Evolutionary conservation across 2,329 filamentous ascomycete genomes (phyloP), one percentile per base, ranked within the genome.

Genomic region (Aspergillus flavus): DNA sequence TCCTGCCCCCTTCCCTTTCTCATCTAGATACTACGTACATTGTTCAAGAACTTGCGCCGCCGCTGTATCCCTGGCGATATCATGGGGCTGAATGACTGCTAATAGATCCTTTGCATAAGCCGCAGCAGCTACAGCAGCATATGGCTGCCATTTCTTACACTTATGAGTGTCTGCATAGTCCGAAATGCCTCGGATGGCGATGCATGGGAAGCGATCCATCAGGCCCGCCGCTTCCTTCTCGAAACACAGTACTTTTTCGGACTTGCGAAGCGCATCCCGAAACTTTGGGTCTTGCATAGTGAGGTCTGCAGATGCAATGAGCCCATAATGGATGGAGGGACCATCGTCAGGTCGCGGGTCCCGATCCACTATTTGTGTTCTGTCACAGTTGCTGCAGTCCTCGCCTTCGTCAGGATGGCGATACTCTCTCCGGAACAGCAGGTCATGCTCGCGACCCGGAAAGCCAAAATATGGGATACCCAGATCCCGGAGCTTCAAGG

Each of bases 141-240:
- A 46, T 16, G 48, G 23, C 11, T 60, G 58, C 58, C 58, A 60
- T 6, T 41, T 14, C 19, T 54, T 32, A 21, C 43, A 54, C 12
- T 60, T 60, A 26, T 60, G 58, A 4, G 58, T 54, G 36, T 54
- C 58, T 0, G 48, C 34, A 60, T 60, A 60, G 43, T 60, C 58
- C 7, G 21, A 41, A 16, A 60, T 55, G 10, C 58, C 58, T 1
- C 58, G n/a, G 14, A 60, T 55, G 9, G 43, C 52, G 6, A 60
- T 10, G n/a, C 16, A 30, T 2, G 50, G 36, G 32, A 60, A 55
- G 12, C 23, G n/a, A 19, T 60, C 36, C 48, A 60, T 26, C 19
- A 60, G 6, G 2, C 58, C 50, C 16, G 58, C 50, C 19, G 58
- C 50, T 14, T 60, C 58, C 58, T 43, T 55, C 26, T 60, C 58